A percentile compares a stretch with the other conserved stretches of the same genome.
phyloP scores from a whole-genome alignment of 257 asterid species.

The Echium plantagineum region DNA sequence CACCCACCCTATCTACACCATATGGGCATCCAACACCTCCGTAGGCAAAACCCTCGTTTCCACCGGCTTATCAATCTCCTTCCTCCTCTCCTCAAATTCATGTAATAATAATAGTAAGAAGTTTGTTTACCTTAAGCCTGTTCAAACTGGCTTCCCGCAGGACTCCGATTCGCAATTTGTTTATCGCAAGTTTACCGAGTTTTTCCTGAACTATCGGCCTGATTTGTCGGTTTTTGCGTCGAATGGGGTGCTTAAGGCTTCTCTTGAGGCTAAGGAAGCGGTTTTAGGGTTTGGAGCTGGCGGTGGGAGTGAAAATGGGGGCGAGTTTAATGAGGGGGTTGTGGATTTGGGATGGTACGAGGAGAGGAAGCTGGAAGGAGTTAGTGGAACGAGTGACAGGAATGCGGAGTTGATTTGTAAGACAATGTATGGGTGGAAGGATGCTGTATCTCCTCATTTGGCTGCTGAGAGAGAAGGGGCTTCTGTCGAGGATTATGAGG shows the following conservation, averaged over 20 bases:
- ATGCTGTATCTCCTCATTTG: slow-evolving; percentile 84
- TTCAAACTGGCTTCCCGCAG: slow-evolving; percentile 82
- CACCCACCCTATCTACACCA: slow-evolving; percentile 73
- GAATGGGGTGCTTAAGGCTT: slow-evolving; percentile 47
- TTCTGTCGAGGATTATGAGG: slow-evolving; percentile 41
- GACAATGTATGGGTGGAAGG: slow-evolving; percentile 78
- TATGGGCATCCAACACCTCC: slow-evolving; percentile 94
- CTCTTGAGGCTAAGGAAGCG: slow-evolving; percentile 38
- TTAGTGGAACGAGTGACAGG: slow-evolving; percentile 26
- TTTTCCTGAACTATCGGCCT: slow-evolving; percentile 30
- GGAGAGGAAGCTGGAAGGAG: slow-evolving; percentile 52
- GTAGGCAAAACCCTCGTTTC: slow-evolving; percentile 96
- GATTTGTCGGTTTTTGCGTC: slow-evolving; percentile 54
- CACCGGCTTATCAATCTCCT: slow-evolving; percentile 87
- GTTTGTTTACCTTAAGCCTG: slow-evolving; percentile 52
- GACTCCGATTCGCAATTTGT: slow-evolving; percentile 90
- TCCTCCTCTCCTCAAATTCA: slow-evolving; percentile 42
- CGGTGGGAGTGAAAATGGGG: slow-evolving; percentile 13
- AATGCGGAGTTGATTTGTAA: slow-evolving; percentile 59
- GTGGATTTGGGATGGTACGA: slow-evolving; percentile 50
- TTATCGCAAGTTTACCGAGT: slow-evolving; percentile 45
- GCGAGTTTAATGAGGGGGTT: slow-evolving; percentile 21
- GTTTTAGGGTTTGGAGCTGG: slow-evolving; percentile 19
- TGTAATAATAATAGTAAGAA: background rate
- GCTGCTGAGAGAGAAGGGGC: slow-evolving; percentile 83